These are phyloP conservation scores for Phialocephala subalpina DNA, from an alignment of 2,329 filamentous ascomycete genomes.

Conservation along the genomic window DNA sequence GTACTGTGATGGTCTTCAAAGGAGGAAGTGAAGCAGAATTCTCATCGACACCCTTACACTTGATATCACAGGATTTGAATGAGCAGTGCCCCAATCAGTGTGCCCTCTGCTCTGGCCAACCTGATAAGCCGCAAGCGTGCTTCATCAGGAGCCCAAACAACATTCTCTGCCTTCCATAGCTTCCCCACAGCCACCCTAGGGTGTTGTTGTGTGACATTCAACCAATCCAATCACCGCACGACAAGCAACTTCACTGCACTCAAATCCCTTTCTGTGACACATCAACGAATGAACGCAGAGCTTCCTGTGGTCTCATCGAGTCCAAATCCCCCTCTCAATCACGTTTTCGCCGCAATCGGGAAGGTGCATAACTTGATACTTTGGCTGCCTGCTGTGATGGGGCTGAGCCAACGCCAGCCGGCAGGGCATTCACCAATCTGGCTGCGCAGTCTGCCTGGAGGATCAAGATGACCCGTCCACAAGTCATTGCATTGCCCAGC, in stretches of 20 bases:
- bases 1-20: not conserved
- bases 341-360: not conserved
- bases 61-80: constrained; percentile 3
- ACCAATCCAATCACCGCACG: not conserved
- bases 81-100: not conserved
- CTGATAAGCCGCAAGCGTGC: not conserved
- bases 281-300: too few species aligned
- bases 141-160: not conserved
- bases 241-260: not conserved
- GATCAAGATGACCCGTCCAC: not conserved
- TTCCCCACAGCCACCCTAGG: not conserved
- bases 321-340: not conserved
- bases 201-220: not conserved
- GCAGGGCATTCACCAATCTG: not conserved
- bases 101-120: not conserved
- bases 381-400: not conserved
- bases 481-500: not conserved
- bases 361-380: not conserved
- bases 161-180: constrained; percentile 1
- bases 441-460: not conserved
- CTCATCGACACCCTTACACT: not conserved
- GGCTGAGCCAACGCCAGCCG: not conserved
- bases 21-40: not conserved
- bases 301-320: too few species aligned
- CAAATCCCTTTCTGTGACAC: not conserved